Evolutionary conservation across 2,329 filamentous ascomycete genomes (phyloP).

Genomic region (Arthrobotrys musiformis): DNA sequence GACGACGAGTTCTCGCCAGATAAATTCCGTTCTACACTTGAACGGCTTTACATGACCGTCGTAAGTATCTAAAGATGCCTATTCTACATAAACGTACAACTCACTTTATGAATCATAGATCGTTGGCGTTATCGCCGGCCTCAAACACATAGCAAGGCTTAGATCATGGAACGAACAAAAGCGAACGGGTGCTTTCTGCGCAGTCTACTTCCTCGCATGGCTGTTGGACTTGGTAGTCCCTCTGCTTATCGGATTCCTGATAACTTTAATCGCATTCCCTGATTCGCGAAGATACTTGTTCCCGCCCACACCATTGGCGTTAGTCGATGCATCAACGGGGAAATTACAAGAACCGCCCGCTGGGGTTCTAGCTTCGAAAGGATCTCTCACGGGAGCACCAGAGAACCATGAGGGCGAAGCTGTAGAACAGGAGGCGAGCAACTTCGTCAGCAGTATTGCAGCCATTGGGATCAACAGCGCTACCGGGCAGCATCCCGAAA

Average conservation of each 20-base stretch:
- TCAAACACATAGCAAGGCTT: slow-evolving; percentile 79
- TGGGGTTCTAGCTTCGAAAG: slow-evolving; percentile 78
- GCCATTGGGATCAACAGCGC: slow-evolving; percentile 79
- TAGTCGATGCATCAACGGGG: slow-evolving; percentile 76
- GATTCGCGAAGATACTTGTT: slow-evolving; percentile 71
- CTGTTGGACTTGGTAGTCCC: slow-evolving; percentile 76
- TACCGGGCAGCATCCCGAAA: slow-evolving; percentile 78
- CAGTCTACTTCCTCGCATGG: slow-evolving; percentile 75
- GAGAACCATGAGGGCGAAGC: slow-evolving; percentile 86
- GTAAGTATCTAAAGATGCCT: slow-evolving; percentile 14
- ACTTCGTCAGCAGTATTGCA: slow-evolving; percentile 79
- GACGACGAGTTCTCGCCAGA: slow-evolving; percentile 87
- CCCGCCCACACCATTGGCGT: slow-evolving; percentile 78
- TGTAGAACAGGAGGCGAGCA: slow-evolving; percentile 82
- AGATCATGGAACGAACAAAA: slow-evolving; percentile 81
- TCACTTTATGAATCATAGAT: slow-evolving; percentile 60
- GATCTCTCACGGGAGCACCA: slow-evolving; percentile 81
- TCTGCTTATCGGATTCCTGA: slow-evolving; percentile 69
- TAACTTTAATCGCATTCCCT: slow-evolving; percentile 75
- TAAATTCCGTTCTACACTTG: slow-evolving; percentile 80
- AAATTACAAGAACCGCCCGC: slow-evolving; percentile 80
- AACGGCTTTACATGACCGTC: slow-evolving; percentile 84
- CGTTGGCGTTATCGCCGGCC: slow-evolving; percentile 72
- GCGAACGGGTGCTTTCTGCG: slow-evolving; percentile 74
- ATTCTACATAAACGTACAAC: background rate